Percentiles rank a stretch among this genome's conserved stretches.
Evolutionary conservation across 2,329 filamentous ascomycete genomes (phyloP).

Genomic region (Phyllosticta citriasiana): DNA sequence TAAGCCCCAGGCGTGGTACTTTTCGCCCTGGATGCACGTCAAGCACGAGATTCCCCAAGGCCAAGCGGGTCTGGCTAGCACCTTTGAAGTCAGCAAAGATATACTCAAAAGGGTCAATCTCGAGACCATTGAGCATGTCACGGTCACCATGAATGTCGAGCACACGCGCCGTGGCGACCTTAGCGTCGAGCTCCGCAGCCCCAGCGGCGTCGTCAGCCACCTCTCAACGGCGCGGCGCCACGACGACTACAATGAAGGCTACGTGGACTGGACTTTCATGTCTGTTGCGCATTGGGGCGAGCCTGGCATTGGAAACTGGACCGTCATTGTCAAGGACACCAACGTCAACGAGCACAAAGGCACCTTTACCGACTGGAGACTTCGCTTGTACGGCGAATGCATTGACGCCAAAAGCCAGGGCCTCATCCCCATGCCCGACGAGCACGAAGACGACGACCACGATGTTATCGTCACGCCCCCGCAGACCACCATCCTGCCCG

Average conservation of each 20-base stretch:
- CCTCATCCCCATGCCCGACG: constrained; percentile 70
- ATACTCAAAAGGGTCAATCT: constrained; percentile 78
- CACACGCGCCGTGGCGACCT: constrained; percentile 83
- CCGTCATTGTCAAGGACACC: constrained; percentile 78
- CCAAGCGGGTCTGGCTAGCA: constrained; percentile 63
- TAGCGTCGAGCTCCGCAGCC: constrained; percentile 84
- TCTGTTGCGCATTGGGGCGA: constrained; percentile 96
- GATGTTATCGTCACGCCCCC: constrained; percentile 47
- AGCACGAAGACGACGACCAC: constrained; percentile 75
- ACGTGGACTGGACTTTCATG: constrained; percentile 98
- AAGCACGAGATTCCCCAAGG: constrained; percentile 80
- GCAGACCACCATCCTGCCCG: constrained; percentile 47
- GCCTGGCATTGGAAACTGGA: constrained; percentile 79
- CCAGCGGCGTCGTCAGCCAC: constrained; percentile 70
- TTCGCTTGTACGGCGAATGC: constrained; percentile 88
- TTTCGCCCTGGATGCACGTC: constrained; percentile 88
- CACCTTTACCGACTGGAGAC: constrained; percentile 78
- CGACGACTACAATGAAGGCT: constrained; percentile 60
- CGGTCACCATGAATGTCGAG: constrained; percentile 91
- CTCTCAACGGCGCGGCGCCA: constrained; percentile 64
- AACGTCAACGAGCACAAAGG: constrained; percentile 66
- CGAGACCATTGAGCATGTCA: constrained; percentile 83
- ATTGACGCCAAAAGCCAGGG: constrained; percentile 65
- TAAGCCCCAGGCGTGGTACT: constrained; percentile 92
- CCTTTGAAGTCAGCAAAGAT: constrained; percentile 71